Evolutionary conservation across 176 grass and related monocot genomes (phyloP), one percentile per base, ranked within the genome.

Genomic region (Oryza glaberrima): DNA sequence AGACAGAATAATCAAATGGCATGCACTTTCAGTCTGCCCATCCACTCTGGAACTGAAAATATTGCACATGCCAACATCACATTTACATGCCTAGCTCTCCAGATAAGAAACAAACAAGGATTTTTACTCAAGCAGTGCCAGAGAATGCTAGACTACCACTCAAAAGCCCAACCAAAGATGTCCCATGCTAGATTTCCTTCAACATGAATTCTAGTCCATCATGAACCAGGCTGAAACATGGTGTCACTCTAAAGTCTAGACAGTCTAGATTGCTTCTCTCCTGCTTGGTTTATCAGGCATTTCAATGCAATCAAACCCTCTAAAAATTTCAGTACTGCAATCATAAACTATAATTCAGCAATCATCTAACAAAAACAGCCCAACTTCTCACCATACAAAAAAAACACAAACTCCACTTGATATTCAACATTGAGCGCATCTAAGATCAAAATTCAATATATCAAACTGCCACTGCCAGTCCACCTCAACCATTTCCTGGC

Each of bases 291-390:
- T 36, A 69, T 34, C 17, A 69, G 16, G 14, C 63, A 80, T 35
- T 22, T 58, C 32, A 51, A 58, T 28, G 16, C 30, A 71, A 71
- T 9, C 20, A 70, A 56, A 63, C 17, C 10, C 1, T 12, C 17
- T 11, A 16, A 36, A n/a, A 6, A 17, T 5, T 23, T 9, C 7
- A 54, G 46, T 40, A 54, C 56, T 9, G 52, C 19, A 56, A 23
- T 35, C 26, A 70, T 46, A 20, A 84, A 75, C 13, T 67, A 35
- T 13, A 69, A 46, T 56, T 66, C 48, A 47, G 22, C 75, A 54
- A 46, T 60, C 58, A 52, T 26, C 36, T 60, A 38, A 80, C 30
- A 9, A 67, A 32, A 43, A 79, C 35, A 56, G 1, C 3, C 36
- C 13, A 30, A 23, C 63, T 73, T 17, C 3, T 15, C 54, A 12